Conservation (phyloP, 2,329 filamentous ascomycete species). For the Sporothrix brasiliensis region DNA sequence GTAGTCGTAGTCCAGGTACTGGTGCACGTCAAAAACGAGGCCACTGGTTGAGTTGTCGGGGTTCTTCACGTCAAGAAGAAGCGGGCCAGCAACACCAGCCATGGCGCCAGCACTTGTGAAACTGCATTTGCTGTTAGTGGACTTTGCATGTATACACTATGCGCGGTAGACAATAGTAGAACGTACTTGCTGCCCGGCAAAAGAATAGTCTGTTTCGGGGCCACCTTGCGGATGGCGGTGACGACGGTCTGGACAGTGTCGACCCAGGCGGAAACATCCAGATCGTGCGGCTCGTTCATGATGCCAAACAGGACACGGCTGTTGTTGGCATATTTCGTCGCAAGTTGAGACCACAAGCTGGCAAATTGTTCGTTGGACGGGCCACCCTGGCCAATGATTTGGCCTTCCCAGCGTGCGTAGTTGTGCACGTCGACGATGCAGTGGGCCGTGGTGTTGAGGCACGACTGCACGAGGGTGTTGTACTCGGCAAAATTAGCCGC, state of each 20-base stretch:
- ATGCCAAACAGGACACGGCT: constrained; percentile 63
- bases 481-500: constrained; percentile 49
- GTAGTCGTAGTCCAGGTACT: constrained; percentile 63
- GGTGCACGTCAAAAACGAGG: constrained; percentile 60
- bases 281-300: constrained; percentile 70
- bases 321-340: constrained; percentile 58
- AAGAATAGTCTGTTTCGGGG: constrained; percentile 63
- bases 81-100: constrained; percentile 36
- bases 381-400: constrained; percentile 66
- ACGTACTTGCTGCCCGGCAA: constrained; percentile 57
- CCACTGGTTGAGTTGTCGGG: constrained; percentile 58
- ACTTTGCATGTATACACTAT: neutral
- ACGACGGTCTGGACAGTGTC: constrained; percentile 65
- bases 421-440: constrained; percentile 59
- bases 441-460: constrained; percentile 50
- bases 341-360: constrained; percentile 60
- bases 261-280: constrained; percentile 60
- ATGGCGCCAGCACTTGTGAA: constrained; percentile 51
- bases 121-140: neutral
- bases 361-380: constrained; percentile 65
- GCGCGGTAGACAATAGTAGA: too few relatives aligned
- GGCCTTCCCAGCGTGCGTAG: constrained; percentile 63
- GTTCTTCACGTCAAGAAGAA: constrained; percentile 58
- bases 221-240: constrained; percentile 66
- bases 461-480: constrained; percentile 55